These are phyloP conservation scores for Alternaria atra DNA, from an alignment of 2,329 filamentous ascomycete genomes.

Conservation along the genomic window DNA sequence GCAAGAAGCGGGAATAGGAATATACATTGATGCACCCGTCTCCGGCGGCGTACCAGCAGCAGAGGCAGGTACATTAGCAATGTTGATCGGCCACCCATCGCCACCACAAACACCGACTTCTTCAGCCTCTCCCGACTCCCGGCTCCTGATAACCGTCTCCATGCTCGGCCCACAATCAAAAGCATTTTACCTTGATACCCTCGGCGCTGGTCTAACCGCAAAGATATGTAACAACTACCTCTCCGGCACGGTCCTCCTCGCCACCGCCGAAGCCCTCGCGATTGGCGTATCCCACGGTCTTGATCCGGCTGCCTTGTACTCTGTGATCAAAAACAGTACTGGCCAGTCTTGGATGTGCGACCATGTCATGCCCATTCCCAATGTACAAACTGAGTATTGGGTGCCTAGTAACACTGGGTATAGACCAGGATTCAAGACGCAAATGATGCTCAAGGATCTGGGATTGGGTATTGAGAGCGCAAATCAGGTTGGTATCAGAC, in stretches of 20 bases:
- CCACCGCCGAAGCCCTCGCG: conserved; percentile 44
- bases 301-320: conserved; percentile 37
- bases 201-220: conserved; percentile 43
- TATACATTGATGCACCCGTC: conserved; percentile 45
- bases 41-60: conserved; percentile 47
- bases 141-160: conserved; percentile 18
- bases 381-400: conserved; percentile 39
- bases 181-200: conserved; percentile 40
- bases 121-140: conserved; percentile 5
- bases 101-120: conserved; percentile 13
- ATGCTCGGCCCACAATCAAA: conserved; percentile 40
- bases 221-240: conserved; percentile 50
- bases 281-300: conserved; percentile 44
- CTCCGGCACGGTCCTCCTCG: conserved; percentile 42
- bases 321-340: conserved; percentile 42
- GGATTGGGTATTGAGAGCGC: conserved; percentile 41
- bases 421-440: conserved; percentile 45
- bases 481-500: conserved; percentile 36
- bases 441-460: conserved; percentile 49
- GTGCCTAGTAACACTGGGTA: conserved; percentile 47
- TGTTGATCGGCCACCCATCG: conserved; percentile 38
- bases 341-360: conserved; percentile 49
- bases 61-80: conserved; percentile 34
- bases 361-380: conserved; percentile 45
- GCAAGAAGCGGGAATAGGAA: conserved; percentile 20